Base-by-base conservation (phyloP, 2,329 filamentous ascomycete genomes). In the Amphichorda felina region DNA sequence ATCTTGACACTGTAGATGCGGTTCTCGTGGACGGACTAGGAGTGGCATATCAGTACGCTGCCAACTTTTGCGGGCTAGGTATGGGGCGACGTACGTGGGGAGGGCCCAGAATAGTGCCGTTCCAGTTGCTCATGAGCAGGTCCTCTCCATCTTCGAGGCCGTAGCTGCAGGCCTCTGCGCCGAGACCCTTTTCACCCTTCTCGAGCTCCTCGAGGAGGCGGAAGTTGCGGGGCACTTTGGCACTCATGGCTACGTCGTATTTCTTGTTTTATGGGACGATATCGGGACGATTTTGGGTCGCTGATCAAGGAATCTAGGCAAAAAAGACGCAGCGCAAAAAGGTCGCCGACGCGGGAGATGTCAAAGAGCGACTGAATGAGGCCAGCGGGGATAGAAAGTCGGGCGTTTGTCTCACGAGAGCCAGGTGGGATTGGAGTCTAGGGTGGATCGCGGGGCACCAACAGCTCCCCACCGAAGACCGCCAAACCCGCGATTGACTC, bases 1-100 rank as follows among this genome's bases (percentile, higher is more conserved):
- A 98, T 94, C 62, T 89, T 93, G 50, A 98, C 74, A 48, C 86
- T 93, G 71, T 98, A 98, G 65, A 98, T 98, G 52, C 91, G 83
- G 64, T 98, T 98, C 70, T 98, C 91, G 58, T 96, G 89, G 42
- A 81, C 87, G 61, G 87, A 94, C 84, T 91, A 52, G 6, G 6
- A 24, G 21, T 10, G 17, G 11, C 1, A n/a, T 13, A 13, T 22
- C 34, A 9, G 8, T 3, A 14, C 6, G 25, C 14, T 16, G 33
- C 2, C 10, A 16, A n/a, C n/a, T n/a, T n/a, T n/a, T n/a, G n/a
- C n/a, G n/a, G n/a, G n/a, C n/a, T n/a, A n/a, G n/a, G n/a, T 11
- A 18, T 11, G 33, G 25, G 30, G 14, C n/a, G 24, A 65, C 83
- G 53, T 70, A 95, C 91, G 60, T 96, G 88, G 56, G 91, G 89